phyloP scores from a whole-genome alignment of 768 basidiomycete species.

The Pleurotus salmoneostramineus region DNA sequence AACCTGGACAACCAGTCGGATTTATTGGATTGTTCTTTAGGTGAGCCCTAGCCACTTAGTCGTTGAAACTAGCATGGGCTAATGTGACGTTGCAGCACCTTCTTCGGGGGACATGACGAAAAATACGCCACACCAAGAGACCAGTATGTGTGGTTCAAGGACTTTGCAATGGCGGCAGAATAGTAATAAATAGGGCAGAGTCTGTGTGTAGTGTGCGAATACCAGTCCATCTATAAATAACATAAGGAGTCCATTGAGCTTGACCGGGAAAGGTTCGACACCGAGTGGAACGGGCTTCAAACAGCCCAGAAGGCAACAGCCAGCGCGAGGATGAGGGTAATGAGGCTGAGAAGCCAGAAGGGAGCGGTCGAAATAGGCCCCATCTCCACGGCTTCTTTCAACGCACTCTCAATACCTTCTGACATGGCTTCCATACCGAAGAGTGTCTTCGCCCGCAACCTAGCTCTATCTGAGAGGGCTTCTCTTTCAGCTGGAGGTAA shows the following conservation, averaged over 20 bases:
- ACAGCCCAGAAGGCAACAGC: neutral
- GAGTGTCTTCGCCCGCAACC: constrained; percentile 50
- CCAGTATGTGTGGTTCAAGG: constrained; percentile 76
- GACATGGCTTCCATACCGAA: constrained; percentile 84
- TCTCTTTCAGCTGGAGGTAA: constrained; percentile 37
- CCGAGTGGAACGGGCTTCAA: neutral
- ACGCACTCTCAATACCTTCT: constrained; percentile 46
- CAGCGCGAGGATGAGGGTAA: neutral
- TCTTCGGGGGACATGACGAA: constrained; percentile 73
- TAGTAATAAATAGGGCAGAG: constrained; percentile 13
- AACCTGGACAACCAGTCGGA: constrained; percentile 22
- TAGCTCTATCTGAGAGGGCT: constrained; percentile 51
- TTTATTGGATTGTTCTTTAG: constrained; percentile 73
- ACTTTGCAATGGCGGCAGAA: constrained; percentile 47
- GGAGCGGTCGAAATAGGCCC: constrained; percentile 27
- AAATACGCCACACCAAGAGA: constrained; percentile 68
- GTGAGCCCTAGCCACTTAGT: constrained; percentile 27
- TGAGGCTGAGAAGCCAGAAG: neutral
- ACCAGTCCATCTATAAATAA: neutral
- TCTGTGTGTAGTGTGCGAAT: neutral
- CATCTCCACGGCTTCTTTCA: constrained; percentile 53
- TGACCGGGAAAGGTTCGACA: too few species aligned
- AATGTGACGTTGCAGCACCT: constrained; percentile 41
- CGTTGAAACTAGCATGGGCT: neutral
- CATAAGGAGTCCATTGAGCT: too few species aligned